These are phyloP conservation scores for Phaeotremella skinneri DNA, from an alignment of 768 basidiomycete genomes.

Conservation along the genomic window DNA sequence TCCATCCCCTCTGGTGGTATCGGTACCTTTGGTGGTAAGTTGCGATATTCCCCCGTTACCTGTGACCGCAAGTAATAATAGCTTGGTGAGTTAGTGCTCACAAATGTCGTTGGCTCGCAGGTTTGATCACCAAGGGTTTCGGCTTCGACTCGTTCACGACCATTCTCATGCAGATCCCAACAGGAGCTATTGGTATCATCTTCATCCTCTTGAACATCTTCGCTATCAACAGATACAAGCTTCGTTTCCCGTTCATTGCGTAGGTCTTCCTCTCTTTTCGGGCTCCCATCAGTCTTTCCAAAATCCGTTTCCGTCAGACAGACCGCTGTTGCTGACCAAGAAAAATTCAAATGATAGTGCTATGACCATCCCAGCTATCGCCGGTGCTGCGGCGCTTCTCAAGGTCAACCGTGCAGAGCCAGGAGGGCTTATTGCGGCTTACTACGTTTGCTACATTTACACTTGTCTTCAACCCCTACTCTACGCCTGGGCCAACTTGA, in stretches of 20 bases:
- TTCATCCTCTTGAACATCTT: not conserved
- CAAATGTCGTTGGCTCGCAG: not conserved
- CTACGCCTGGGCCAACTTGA: conserved; percentile 29
- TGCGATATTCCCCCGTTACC: no score
- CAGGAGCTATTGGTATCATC: conserved; percentile 13
- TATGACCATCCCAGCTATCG: conserved; percentile 9
- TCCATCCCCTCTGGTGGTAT: conserved; percentile 2
- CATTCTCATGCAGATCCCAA: conserved; percentile 18
- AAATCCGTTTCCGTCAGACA: not conserved
- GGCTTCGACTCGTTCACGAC: conserved; percentile 14
- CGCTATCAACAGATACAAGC: conserved; percentile 3
- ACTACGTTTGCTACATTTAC: conserved; percentile 33
- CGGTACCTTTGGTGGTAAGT: conserved; percentile 5
- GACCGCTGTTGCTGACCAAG: no score
- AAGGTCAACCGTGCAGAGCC: conserved; percentile 19
- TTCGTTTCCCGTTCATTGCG: conserved; percentile 8
- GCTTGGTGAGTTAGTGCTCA: conserved; percentile 3
- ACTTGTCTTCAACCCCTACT: conserved; percentile 21
- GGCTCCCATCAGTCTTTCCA: not conserved
- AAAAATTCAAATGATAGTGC: no score
- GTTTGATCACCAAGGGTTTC: not conserved
- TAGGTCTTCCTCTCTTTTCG: conserved; percentile 5
- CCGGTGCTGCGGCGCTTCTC: conserved; percentile 20
- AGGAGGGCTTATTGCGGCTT: conserved; percentile 21
- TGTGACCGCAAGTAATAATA: no score